These are phyloP conservation scores for Nepenthes alata DNA, from an alignment of 179 eudicot genomes.

Conservation along the genomic window DNA sequence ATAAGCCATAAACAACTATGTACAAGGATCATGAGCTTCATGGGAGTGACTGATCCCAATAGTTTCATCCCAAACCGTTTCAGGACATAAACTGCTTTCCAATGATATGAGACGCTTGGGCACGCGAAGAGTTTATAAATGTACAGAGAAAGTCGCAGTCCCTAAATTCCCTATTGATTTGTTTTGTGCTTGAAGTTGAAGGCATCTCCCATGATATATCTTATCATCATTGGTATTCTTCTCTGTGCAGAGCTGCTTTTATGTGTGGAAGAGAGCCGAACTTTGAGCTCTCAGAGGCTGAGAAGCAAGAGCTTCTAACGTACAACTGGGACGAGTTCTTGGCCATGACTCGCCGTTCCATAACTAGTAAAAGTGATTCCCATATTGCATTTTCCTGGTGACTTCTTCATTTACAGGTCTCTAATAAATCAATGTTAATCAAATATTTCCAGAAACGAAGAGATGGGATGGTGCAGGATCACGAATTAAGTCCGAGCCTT, in stretches of 20 bases:
- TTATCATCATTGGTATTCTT: not conserved
- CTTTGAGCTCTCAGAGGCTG: slow-evolving; percentile 59
- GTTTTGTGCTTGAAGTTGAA: too few relatives aligned
- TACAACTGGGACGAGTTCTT: slow-evolving; percentile 77
- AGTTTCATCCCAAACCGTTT: too few relatives aligned
- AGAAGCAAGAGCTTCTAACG: slow-evolving; percentile 58
- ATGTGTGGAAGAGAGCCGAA: slow-evolving; percentile 92
- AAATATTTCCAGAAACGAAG: slow-evolving; percentile 31
- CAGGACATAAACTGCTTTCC: too few relatives aligned
- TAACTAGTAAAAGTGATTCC: slow-evolving; percentile 53
- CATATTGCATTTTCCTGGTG: not conserved
- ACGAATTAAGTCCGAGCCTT: slow-evolving; percentile 15
- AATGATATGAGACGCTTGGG: too few relatives aligned
- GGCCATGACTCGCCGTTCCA: slow-evolving; percentile 52
- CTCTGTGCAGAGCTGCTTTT: slow-evolving; percentile 70
- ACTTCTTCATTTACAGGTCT: not conserved
- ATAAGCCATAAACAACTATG: too few relatives aligned
- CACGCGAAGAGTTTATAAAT: too few relatives aligned
- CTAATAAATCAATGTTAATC: not conserved
- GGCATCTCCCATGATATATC: too few relatives aligned
- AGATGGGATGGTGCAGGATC: slow-evolving; percentile 20
- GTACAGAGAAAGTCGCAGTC: too few relatives aligned
- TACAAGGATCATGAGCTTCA: too few relatives aligned
- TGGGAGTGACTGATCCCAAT: too few relatives aligned
- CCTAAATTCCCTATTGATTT: too few relatives aligned